phyloP scores from a whole-genome alignment of 2,329 filamentous ascomycete species.

The Paraconiothyrium sp. region DNA sequence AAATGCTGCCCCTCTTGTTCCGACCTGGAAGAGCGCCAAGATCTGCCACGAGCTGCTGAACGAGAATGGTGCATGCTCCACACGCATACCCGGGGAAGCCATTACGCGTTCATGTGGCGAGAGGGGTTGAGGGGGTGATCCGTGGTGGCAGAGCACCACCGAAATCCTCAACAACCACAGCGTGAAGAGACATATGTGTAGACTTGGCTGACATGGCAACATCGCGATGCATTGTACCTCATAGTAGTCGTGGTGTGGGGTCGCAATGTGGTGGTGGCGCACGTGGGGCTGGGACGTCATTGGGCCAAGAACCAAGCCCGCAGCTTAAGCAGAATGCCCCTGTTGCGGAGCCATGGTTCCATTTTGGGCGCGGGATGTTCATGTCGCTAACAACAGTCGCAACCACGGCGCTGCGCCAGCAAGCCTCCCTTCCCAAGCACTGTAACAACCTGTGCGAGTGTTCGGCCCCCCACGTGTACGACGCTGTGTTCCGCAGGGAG shows the following conservation, averaged over 20 bases:
- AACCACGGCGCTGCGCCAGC: conserved; percentile 31
- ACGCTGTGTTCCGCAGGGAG: conserved; percentile 15
- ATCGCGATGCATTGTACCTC: not conserved
- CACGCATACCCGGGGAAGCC: conserved; percentile 23
- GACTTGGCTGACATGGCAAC: conserved; percentile 10
- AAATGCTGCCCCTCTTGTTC: conserved; percentile 62
- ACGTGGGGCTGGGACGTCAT: conserved; percentile 23
- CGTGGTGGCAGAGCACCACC: conserved; percentile 23
- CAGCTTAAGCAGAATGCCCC: conserved; percentile 26
- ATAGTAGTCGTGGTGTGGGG: not conserved
- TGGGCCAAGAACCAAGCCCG: conserved; percentile 26
- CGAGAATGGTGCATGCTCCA: conserved; percentile 31
- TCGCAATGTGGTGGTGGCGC: conserved; percentile 16
- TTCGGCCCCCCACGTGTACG: conserved; percentile 15
- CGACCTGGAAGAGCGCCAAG: conserved; percentile 67
- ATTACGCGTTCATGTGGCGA: conserved; percentile 31
- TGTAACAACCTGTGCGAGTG: conserved; percentile 9
- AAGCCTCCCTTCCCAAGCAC: conserved; percentile 15
- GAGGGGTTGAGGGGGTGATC: not conserved
- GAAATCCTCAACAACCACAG: conserved; percentile 12
- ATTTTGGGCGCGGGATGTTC: conserved; percentile 32
- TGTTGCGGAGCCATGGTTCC: conserved; percentile 18
- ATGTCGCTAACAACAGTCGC: conserved; percentile 30
- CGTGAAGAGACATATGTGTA: not conserved
- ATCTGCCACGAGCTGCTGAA: conserved; percentile 59